These are phyloP conservation scores for Chaetomium sp. DNA, from an alignment of 2,329 filamentous ascomycete species.

Conservation along the genomic window DNA sequence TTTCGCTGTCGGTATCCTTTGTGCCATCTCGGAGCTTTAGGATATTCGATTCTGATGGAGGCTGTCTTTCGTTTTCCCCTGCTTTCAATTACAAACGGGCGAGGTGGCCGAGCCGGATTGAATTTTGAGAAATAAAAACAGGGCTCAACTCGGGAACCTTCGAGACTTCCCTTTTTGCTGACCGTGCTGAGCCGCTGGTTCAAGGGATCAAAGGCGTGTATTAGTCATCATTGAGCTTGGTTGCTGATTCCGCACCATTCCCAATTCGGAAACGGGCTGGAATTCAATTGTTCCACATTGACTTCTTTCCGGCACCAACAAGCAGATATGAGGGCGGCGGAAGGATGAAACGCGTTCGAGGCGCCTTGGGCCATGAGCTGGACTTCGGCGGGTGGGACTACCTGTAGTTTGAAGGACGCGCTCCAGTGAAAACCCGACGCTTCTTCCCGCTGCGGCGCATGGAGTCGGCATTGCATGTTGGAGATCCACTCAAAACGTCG, in stretches of 20 bases:
- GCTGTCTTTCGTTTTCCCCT: not conserved
- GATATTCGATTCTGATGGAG: not conserved
- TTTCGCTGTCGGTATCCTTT: not conserved
- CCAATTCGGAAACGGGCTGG: not conserved
- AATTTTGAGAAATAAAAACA: too few species aligned
- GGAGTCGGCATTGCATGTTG: conserved; percentile 1
- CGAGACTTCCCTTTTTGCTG: too few species aligned
- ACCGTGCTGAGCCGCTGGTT: too few species aligned
- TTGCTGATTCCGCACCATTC: not conserved
- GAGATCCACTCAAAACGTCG: too few species aligned
- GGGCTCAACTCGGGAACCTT: too few species aligned
- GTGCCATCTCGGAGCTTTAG: not conserved
- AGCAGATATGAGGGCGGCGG: conserved; percentile 5
- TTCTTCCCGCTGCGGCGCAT: not conserved
- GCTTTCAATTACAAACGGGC: not conserved
- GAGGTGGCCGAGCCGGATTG: too few species aligned
- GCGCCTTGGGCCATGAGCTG: not conserved
- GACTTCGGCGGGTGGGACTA: not conserved
- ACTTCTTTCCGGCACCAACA: conserved; percentile 1
- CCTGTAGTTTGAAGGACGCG: too few species aligned
- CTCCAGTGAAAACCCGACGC: too few species aligned
- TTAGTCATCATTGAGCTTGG: not conserved
- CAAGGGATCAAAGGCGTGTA: too few species aligned
- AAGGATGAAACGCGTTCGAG: not conserved
- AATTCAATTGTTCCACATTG: not conserved